Evolutionary conservation across 2,329 filamentous ascomycete species (phyloP).

Genomic region (Fusarium duplospermum): DNA sequence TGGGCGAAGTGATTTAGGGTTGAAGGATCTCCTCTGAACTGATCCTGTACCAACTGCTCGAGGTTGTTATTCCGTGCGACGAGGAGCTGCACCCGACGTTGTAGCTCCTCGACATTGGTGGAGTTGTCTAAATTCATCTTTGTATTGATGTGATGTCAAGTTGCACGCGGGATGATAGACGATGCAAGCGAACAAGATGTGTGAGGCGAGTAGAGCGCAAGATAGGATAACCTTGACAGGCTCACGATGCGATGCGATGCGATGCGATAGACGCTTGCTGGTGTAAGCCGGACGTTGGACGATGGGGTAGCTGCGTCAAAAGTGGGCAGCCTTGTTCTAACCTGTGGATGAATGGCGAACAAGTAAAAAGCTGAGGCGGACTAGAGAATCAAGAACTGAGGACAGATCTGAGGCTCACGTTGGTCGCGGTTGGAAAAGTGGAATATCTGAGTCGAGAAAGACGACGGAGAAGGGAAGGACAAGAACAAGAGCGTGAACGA

Average conservation of each 20-base stretch:
- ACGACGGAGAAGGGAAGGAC: conserved; percentile 35
- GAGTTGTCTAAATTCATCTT: conserved; percentile 43
- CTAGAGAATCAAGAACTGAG: conserved; percentile 10
- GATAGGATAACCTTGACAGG: conserved; percentile 24
- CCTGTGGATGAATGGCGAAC: conserved; percentile 13
- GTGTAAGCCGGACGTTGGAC: conserved; percentile 31
- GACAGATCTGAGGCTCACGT: conserved; percentile 18
- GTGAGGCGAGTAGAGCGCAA: conserved; percentile 14
- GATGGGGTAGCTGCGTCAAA: conserved; percentile 15
- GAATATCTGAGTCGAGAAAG: conserved; percentile 39
- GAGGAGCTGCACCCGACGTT: conserved; percentile 41
- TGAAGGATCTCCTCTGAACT: conserved; percentile 33
- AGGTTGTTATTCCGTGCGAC: conserved; percentile 39
- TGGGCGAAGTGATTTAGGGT: conserved; percentile 31
- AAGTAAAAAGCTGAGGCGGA: conserved; percentile 22
- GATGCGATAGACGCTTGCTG: conserved; percentile 6
- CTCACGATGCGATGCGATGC: conserved; percentile 6
- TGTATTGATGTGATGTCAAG: conserved; percentile 12
- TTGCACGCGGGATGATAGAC: conserved; percentile 7
- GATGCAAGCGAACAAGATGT: not conserved
- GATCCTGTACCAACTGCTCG: conserved; percentile 38
- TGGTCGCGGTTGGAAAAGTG: conserved; percentile 37
- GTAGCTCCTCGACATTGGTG: conserved; percentile 40
- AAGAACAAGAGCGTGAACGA: conserved; percentile 20
- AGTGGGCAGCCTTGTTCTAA: conserved; percentile 25